Conservation (phyloP, 2,329 filamentous ascomycete species). For the Neonectria neomacrospora region DNA sequence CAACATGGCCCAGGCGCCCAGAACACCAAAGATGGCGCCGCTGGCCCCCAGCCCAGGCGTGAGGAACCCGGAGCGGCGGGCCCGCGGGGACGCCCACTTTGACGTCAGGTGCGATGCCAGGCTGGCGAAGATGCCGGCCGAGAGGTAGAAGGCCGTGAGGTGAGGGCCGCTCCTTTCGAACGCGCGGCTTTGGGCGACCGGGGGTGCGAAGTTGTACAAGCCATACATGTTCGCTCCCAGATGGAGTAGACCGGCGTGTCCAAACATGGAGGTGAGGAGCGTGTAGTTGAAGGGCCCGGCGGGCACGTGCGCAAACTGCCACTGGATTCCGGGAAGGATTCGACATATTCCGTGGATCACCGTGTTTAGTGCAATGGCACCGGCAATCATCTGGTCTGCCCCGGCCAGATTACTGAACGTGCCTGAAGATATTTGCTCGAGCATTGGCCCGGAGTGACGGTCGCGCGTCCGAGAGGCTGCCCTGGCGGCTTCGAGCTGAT, state of each 20-base stretch:
- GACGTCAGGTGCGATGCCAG: constrained; percentile 7
- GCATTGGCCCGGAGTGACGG: neutral
- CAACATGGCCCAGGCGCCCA: constrained; percentile 10
- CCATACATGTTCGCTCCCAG: constrained; percentile 17
- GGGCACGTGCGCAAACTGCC: neutral
- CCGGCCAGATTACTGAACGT: neutral
- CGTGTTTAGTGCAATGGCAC: constrained; percentile 9
- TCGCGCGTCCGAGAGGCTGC: neutral
- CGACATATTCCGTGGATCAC: neutral
- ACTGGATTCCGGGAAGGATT: neutral
- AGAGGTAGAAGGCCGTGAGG: constrained; percentile 15
- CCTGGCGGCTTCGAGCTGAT: neutral
- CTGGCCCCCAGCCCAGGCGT: neutral
- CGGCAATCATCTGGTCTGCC: constrained; percentile 6
- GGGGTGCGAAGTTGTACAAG: constrained; percentile 5
- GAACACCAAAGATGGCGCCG: constrained; percentile 6
- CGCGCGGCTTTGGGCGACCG: neutral
- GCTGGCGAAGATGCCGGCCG: constrained; percentile 5
- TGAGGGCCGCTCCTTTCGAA: constrained; percentile 3
- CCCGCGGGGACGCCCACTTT: constrained; percentile 1
- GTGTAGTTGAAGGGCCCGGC: neutral
- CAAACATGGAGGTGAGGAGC: constrained; percentile 3
- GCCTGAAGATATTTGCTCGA: neutral
- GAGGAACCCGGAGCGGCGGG: neutral
- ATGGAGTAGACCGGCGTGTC: constrained; percentile 5